A percentile compares a stretch with the other conserved stretches of the same genome.
Conservation (phyloP, 768 basidiomycete genomes). For the Xanthoconium stramineum region DNA sequence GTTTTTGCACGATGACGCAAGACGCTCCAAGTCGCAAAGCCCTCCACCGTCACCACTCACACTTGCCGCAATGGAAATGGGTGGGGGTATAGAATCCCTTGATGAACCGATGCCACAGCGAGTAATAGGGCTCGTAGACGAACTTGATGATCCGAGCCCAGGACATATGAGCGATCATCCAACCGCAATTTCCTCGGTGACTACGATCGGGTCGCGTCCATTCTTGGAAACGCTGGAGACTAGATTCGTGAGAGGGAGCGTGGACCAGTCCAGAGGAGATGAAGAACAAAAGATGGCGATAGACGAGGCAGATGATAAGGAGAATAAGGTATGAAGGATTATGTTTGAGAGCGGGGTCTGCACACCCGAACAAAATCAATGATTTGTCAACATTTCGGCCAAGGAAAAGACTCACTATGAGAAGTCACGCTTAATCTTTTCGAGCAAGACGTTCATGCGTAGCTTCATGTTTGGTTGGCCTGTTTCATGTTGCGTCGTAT, state of each 20-base stretch:
- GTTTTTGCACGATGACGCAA: slow-evolving; percentile 80
- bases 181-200: slow-evolving; percentile 64
- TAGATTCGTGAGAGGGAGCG: slow-evolving; percentile 57
- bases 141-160: slow-evolving; percentile 79
- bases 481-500: slow-evolving; percentile 23
- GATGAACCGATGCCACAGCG: slow-evolving; percentile 40
- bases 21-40: slow-evolving; percentile 74
- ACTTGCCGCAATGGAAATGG: slow-evolving; percentile 39
- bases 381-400: not conserved
- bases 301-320: slow-evolving; percentile 47
- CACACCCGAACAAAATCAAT: not conserved
- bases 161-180: slow-evolving; percentile 84
- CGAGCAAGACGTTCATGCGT: slow-evolving; percentile 83
- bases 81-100: slow-evolving; percentile 34
- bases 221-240: slow-evolving; percentile 55
- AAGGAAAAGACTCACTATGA: slow-evolving; percentile 26
- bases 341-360: not conserved
- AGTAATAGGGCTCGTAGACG: slow-evolving; percentile 76
- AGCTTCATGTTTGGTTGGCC: slow-evolving; percentile 78
- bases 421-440: slow-evolving; percentile 72
- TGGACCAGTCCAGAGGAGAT: slow-evolving; percentile 25
- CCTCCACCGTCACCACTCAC: slow-evolving; percentile 74
- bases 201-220: slow-evolving; percentile 45
- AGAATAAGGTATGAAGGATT: slow-evolving; percentile 46
- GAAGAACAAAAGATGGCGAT: slow-evolving; percentile 37